A percentile compares a stretch with the other conserved stretches of the same genome.
Evolutionary conservation across 768 basidiomycete genomes (phyloP).

Genomic region (Boletus insuetus): DNA sequence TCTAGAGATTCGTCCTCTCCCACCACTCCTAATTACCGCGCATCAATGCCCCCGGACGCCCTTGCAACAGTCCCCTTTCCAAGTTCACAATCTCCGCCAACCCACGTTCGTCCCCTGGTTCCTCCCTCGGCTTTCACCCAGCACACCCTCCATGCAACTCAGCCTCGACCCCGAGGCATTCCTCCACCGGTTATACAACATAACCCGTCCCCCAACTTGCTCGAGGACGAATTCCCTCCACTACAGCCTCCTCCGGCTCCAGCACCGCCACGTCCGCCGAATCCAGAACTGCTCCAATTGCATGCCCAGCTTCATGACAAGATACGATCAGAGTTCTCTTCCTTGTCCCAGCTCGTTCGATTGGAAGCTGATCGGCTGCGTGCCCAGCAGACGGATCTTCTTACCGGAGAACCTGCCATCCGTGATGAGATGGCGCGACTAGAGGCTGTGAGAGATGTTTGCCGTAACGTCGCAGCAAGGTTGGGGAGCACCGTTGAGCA

Average conservation of each 20-base stretch:
- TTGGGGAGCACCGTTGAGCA: constrained; percentile 59
- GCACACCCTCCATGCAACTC: constrained; percentile 23
- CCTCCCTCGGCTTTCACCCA: constrained; percentile 20
- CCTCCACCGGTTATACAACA: constrained; percentile 14
- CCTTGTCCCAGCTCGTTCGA: constrained; percentile 61
- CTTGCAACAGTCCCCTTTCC: constrained; percentile 25
- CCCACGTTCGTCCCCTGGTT: constrained; percentile 15
- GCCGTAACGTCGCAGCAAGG: constrained; percentile 70
- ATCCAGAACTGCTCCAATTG: constrained; percentile 83
- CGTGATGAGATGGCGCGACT: constrained; percentile 94
- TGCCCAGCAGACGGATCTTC: constrained; percentile 79
- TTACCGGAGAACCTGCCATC: constrained; percentile 89
- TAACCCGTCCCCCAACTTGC: constrained; percentile 48
- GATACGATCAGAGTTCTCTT: constrained; percentile 65
- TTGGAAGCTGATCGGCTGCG: constrained; percentile 74
- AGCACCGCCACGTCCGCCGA: constrained; percentile 80
- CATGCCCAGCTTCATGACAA: constrained; percentile 77
- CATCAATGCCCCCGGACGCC: constrained; percentile 27
- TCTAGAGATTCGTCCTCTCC: constrained; percentile 20
- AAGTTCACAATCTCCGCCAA: constrained; percentile 28
- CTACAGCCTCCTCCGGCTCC: constrained; percentile 29
- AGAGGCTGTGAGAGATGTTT: constrained; percentile 91
- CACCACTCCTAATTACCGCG: constrained; percentile 28
- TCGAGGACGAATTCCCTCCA: constrained; percentile 55
- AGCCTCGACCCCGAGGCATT: constrained; percentile 4